Conservation (phyloP, 2,329 filamentous ascomycete genomes). For the Arthrobotrys sphaeroides region DNA sequence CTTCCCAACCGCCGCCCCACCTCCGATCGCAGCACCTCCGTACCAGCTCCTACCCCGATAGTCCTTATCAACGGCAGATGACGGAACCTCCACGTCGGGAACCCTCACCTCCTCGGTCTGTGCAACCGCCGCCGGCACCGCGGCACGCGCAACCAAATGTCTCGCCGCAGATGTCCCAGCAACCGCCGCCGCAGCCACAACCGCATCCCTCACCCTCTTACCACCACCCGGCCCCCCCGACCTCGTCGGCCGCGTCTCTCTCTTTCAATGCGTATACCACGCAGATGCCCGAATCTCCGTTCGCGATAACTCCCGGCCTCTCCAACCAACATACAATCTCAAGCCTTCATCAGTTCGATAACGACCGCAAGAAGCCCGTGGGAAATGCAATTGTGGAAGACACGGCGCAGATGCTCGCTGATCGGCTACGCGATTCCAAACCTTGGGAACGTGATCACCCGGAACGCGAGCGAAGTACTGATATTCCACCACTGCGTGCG, state of each 20-base stretch:
- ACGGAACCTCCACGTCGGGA: constrained; percentile 44
- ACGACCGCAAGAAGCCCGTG: constrained; percentile 58
- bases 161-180: constrained; percentile 37
- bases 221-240: constrained; percentile 54
- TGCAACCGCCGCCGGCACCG: constrained; percentile 1
- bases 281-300: constrained; percentile 57
- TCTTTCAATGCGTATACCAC: constrained; percentile 57
- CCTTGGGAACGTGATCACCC: constrained; percentile 37
- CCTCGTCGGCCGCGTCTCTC: constrained; percentile 53
- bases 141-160: constrained; percentile 25
- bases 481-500: constrained; percentile 54
- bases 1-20: constrained; percentile 36
- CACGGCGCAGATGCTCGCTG: constrained; percentile 64
- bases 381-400: constrained; percentile 63
- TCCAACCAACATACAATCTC: constrained; percentile 60
- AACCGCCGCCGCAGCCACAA: constrained; percentile 24
- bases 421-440: constrained; percentile 30
- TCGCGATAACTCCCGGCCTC: constrained; percentile 56
- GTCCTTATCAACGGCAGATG: constrained; percentile 39
- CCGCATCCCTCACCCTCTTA: constrained; percentile 54
- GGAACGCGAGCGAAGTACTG: constrained; percentile 45
- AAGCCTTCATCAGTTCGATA: constrained; percentile 61
- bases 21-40: constrained; percentile 34
- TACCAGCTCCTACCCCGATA: constrained; percentile 45
- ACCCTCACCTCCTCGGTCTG: constrained; percentile 27